phyloP scores from a whole-genome alignment of 176 grass and related monocot species.

The Sorghum bicolor region DNA sequence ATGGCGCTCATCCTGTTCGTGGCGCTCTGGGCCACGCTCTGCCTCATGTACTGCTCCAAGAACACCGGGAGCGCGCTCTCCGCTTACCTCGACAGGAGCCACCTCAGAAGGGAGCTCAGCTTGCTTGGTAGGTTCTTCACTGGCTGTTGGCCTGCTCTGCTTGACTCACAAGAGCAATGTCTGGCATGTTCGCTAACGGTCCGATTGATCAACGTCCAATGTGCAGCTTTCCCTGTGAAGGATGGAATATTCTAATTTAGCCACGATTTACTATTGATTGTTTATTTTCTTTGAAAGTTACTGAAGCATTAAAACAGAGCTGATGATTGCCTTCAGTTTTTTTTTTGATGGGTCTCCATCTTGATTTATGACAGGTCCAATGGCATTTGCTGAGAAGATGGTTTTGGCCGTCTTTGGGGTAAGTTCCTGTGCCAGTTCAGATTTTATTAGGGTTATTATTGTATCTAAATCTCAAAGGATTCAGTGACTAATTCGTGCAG shows the following conservation, averaged over 20 bases:
- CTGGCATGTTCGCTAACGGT: not conserved
- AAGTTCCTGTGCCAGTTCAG: not conserved
- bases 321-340: not conserved
- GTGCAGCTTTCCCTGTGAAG: not conserved
- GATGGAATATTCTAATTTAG: constrained; percentile 19
- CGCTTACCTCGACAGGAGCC: constrained; percentile 69
- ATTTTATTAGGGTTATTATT: too few relatives aligned
- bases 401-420: constrained; percentile 77
- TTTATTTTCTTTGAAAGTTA: not conserved
- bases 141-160: not conserved
- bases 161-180: not conserved
- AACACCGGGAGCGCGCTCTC: constrained; percentile 58
- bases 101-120: constrained; percentile 76
- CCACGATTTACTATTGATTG: not conserved
- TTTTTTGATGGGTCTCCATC: not conserved
- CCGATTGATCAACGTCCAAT: not conserved
- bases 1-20: constrained; percentile 64
- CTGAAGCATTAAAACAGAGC: not conserved
- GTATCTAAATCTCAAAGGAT: not conserved
- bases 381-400: constrained; percentile 98
- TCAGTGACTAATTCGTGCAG: constrained; percentile 30
- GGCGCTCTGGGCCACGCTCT: constrained; percentile 65
- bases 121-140: constrained; percentile 48
- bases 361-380: constrained; percentile 54
- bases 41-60: constrained; percentile 66